These are phyloP conservation scores for Fusarium incarnatum DNA, from an alignment of 2,329 filamentous ascomycete species.

Conservation along the genomic window DNA sequence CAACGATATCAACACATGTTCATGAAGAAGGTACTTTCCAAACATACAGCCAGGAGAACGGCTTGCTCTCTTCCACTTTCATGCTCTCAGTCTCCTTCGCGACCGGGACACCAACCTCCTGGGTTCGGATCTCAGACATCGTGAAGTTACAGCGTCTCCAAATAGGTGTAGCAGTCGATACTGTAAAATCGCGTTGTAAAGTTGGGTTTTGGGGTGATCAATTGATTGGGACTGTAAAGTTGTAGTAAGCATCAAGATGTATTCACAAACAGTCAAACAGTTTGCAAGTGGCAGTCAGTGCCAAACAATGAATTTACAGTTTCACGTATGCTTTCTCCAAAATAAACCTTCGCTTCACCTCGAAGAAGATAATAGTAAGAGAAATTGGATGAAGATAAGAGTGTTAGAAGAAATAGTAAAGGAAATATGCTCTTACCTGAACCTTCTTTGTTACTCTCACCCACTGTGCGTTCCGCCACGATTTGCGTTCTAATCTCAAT, in stretches of 20 bases:
- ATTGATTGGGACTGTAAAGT: slow-evolving; percentile 6
- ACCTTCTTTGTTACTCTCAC: slow-evolving; percentile 30
- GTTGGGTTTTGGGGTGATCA: neutral
- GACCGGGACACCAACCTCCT: slow-evolving; percentile 13
- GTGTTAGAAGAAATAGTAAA: slow-evolving; percentile 1
- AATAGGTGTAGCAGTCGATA: neutral
- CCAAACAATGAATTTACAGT: neutral
- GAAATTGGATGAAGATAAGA: neutral
- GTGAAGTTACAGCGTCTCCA: neutral
- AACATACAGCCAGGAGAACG: slow-evolving; percentile 56
- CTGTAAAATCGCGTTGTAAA: neutral
- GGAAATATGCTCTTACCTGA: slow-evolving; percentile 23
- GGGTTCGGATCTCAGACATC: slow-evolving; percentile 36
- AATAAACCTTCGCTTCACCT: neutral
- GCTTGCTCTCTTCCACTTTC: slow-evolving; percentile 26
- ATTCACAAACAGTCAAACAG: slow-evolving; percentile 16
- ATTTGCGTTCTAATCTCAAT: neutral
- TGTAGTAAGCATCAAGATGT: slow-evolving; percentile 23
- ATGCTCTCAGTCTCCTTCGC: slow-evolving; percentile 22
- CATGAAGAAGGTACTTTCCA: neutral
- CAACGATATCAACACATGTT: slow-evolving; percentile 15
- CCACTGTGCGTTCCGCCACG: slow-evolving; percentile 4
- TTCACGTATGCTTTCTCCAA: neutral
- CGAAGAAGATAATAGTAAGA: too few species aligned
- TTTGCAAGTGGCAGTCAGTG: neutral